phyloP scores from a whole-genome alignment of 345 rosid genomes.

The Lepidium aucheri region DNA sequence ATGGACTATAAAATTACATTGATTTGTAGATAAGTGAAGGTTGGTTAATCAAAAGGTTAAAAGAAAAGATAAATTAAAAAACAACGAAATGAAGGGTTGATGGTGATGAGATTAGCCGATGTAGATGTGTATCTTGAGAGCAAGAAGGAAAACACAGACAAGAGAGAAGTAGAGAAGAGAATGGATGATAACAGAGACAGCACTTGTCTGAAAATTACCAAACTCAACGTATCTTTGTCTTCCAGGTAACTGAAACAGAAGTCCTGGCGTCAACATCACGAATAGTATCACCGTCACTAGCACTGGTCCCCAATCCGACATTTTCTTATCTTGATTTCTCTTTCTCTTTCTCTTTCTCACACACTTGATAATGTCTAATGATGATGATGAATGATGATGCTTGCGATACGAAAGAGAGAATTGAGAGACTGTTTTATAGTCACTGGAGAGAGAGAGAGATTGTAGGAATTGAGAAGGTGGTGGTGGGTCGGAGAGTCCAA shows the following conservation, averaged over 20 bases:
- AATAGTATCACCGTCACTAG: constrained; percentile 62
- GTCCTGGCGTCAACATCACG: constrained; percentile 59
- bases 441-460: neutral
- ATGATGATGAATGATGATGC: neutral
- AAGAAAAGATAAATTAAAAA: neutral
- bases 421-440: neutral
- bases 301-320: constrained; percentile 85
- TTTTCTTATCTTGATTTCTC: neutral
- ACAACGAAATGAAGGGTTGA: neutral
- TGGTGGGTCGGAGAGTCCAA: constrained; percentile 22
- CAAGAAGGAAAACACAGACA: constrained; percentile 51
- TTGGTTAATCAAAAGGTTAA: neutral
- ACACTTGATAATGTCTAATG: no score
- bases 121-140: constrained; percentile 54
- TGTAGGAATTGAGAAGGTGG: constrained; percentile 3
- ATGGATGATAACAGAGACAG: constrained; percentile 51
- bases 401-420: neutral
- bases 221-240: constrained; percentile 45
- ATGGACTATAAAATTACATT: neutral
- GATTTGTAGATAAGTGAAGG: neutral
- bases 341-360: neutral
- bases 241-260: constrained; percentile 66
- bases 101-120: constrained; percentile 9
- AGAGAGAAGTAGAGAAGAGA: constrained; percentile 53
- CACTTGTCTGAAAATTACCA: constrained; percentile 64